Base-by-base conservation (phyloP, 352 stramenopile species). In the Peronospora farinosa region DNA sequence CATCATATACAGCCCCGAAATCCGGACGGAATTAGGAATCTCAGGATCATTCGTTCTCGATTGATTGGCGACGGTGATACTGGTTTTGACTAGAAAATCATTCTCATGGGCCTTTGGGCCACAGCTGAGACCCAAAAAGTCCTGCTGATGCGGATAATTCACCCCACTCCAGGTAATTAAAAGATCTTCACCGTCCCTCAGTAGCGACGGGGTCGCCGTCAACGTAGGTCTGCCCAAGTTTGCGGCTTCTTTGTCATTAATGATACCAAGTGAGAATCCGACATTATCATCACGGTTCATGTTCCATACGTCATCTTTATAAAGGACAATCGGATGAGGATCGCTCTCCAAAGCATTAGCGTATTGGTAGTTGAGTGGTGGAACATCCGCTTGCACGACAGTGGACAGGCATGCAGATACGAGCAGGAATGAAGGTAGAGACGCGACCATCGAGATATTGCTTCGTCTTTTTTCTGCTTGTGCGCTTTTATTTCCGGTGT, bases 1-100 rank as follows among this genome's bases (percentile, higher is more conserved):
- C 68, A 89, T 80, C 78, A 89, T 87, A 41, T 73, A 77, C n/a
- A 89, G 64, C 42, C 64, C 68, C 30, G 69, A 65, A 51, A 89
- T 87, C 23, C 76, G 75, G 30, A 86, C 68, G 5, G 71, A 77
- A 33, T 65, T 66, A 6, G 51, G 39, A 28, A 56, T 23, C 9
- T 60, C 39, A 1, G 50, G 31, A 11, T 59, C 46, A 21, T 77
- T 58, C 5, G 59, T 54, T 7, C 40, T 47, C 1, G 47, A 54
- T 11, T 54, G 47, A 54, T 60, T 57, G n/a, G 28, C 59, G 15
- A 62, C 63, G 25, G 52, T 77, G 49, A 60, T 66, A 16, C 58
- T 60, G 53, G 57, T 43, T 7, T 56, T 69, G n/a, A 66, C 41
- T 15, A 92, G 48, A 27, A 84, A 79, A 51, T 92, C 81, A 32